Conservation (phyloP, 768 basidiomycete genomes). For the Calocera cornea region DNA sequence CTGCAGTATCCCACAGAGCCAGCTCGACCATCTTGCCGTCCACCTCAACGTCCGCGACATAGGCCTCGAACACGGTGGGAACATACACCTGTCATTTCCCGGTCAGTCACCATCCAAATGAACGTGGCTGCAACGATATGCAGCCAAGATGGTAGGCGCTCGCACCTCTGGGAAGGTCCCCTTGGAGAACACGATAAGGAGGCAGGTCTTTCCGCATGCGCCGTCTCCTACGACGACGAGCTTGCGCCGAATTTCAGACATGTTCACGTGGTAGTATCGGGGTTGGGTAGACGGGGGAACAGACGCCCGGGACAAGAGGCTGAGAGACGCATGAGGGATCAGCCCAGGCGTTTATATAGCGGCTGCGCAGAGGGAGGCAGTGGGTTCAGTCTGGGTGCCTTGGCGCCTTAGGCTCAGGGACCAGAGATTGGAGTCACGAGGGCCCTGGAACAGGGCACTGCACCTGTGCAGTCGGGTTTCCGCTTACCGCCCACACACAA, state of each 20-base stretch:
- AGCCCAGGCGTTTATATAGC: too few species aligned
- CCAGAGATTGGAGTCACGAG: too few species aligned
- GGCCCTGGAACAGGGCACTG: too few species aligned
- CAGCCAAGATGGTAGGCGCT: background rate
- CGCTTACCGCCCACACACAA: too few species aligned
- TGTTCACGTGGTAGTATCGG: conserved; percentile 22
- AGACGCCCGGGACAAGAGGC: background rate
- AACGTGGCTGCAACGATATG: too few species aligned
- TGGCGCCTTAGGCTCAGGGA: too few species aligned
- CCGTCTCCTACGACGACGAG: conserved; percentile 98
- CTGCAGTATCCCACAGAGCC: conserved; percentile 99
- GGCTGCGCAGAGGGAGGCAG: too few species aligned
- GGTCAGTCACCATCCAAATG: background rate
- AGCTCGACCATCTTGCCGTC: conserved; percentile 98
- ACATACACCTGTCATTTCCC: conserved; percentile 69
- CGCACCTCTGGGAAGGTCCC: conserved; percentile 87
- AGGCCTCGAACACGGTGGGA: conserved; percentile 99
- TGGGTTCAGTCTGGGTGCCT: too few species aligned
- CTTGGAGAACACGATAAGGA: conserved; percentile 93
- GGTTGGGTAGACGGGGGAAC: background rate
- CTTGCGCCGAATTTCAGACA: conserved; percentile 98
- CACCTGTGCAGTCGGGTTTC: too few species aligned
- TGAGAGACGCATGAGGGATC: background rate
- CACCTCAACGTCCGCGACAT: conserved; percentile 96
- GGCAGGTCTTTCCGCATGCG: conserved; percentile 92